Conservation (phyloP, 2,329 filamentous ascomycete genomes). For the Fusarium udum region DNA sequence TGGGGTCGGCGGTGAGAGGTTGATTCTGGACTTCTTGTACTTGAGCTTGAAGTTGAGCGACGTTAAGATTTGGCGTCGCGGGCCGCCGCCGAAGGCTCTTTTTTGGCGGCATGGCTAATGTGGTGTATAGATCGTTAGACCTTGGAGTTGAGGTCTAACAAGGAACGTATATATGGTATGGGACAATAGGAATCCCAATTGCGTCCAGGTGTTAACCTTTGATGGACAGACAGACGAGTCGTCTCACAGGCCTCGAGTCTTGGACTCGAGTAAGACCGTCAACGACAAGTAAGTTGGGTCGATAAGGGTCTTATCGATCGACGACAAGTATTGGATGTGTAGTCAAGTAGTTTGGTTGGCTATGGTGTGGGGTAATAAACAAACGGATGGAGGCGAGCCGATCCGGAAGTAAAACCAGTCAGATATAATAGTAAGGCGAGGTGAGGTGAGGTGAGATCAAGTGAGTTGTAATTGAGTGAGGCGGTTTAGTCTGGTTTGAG, state of each 20-base stretch:
- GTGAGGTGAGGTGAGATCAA: neutral
- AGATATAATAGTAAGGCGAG: neutral
- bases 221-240: neutral
- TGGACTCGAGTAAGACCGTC: slow-evolving; percentile 11
- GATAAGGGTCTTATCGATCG: slow-evolving; percentile 43
- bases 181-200: slow-evolving; percentile 6
- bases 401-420: slow-evolving; percentile 17
- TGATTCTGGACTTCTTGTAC: slow-evolving; percentile 37
- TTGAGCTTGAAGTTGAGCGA: slow-evolving; percentile 34
- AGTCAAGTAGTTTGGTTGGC: slow-evolving; percentile 31
- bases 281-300: slow-evolving; percentile 7
- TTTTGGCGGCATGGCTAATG: slow-evolving; percentile 44
- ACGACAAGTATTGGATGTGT: slow-evolving; percentile 10
- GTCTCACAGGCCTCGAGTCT: neutral
- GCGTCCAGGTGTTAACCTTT: neutral
- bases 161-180: slow-evolving; percentile 43
- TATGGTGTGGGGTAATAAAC: slow-evolving; percentile 44
- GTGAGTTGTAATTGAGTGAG: slow-evolving; percentile 15
- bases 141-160: slow-evolving; percentile 11
- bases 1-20: slow-evolving; percentile 50
- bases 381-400: slow-evolving; percentile 27
- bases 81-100: slow-evolving; percentile 51
- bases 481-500: slow-evolving; percentile 14
- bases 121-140: slow-evolving; percentile 4
- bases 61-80: slow-evolving; percentile 54